phyloP scores from a whole-genome alignment of 2,329 filamentous ascomycete species.

The Dactylella cylindrospora region DNA sequence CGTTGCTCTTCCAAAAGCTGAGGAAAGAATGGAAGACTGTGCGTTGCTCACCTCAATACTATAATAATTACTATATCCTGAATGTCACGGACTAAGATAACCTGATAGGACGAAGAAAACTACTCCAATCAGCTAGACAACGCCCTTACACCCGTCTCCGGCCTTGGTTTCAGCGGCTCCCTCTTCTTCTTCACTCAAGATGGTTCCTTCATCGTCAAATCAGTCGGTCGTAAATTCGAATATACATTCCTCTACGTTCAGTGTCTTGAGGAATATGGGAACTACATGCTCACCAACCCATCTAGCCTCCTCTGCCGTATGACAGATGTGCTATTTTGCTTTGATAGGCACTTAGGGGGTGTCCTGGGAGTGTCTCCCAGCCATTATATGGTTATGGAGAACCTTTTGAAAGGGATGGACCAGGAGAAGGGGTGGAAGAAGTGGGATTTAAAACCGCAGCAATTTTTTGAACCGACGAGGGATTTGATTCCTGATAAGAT shows the following conservation, averaged over 20 bases:
- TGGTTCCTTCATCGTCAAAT: slow-evolving; percentile 46
- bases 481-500: slow-evolving; percentile 47
- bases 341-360: slow-evolving; percentile 46
- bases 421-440: slow-evolving; percentile 46
- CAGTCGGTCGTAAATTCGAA: slow-evolving; percentile 47
- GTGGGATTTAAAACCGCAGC: slow-evolving; percentile 48
- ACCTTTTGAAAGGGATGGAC: slow-evolving; percentile 46
- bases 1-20: slow-evolving; percentile 45
- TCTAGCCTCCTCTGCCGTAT: slow-evolving; percentile 45
- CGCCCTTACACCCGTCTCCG: slow-evolving; percentile 39
- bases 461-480: slow-evolving; percentile 48
- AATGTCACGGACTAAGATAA: neutral
- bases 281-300: slow-evolving; percentile 40
- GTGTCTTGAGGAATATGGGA: slow-evolving; percentile 45
- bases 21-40: slow-evolving; percentile 41
- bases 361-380: slow-evolving; percentile 46
- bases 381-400: slow-evolving; percentile 48
- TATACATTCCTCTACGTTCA: slow-evolving; percentile 47
- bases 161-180: slow-evolving; percentile 47
- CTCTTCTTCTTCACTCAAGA: slow-evolving; percentile 48
- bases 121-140: slow-evolving; percentile 45
- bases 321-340: slow-evolving; percentile 47
- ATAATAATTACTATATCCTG: neutral
- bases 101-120: slow-evolving; percentile 39
- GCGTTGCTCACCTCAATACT: neutral